A percentile compares a stretch with the other conserved stretches of the same genome.
Evolutionary conservation across 257 asterid species (phyloP).

Genomic region (Craterostigma plantagineum): DNA sequence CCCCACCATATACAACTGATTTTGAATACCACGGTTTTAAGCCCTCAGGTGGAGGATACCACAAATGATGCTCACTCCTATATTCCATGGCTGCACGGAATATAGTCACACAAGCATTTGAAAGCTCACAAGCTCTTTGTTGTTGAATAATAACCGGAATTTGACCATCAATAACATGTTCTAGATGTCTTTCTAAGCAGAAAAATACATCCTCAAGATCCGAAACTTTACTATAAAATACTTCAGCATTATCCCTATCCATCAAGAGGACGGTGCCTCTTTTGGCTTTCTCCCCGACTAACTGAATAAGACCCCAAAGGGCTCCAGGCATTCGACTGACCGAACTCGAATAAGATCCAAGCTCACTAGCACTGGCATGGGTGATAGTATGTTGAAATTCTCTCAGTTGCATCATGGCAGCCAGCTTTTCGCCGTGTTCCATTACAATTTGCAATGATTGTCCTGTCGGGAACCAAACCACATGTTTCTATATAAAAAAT

Average conservation of each 20-base stretch:
- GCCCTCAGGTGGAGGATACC: slow-evolving; percentile 87
- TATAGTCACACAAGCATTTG: slow-evolving; percentile 61
- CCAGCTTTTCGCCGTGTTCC: slow-evolving; percentile 95
- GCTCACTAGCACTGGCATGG: slow-evolving; percentile 38
- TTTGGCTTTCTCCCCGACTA: slow-evolving; percentile 86
- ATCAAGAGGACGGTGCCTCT: slow-evolving; percentile 77
- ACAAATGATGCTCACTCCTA: slow-evolving; percentile 55
- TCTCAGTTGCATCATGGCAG: slow-evolving; percentile 69
- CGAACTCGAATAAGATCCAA: slow-evolving; percentile 33
- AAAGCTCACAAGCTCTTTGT: slow-evolving; percentile 72
- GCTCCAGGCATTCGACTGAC: slow-evolving; percentile 53
- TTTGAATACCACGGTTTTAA: slow-evolving; percentile 82
- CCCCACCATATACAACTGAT: slow-evolving; percentile 48
- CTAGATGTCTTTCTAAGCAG: slow-evolving; percentile 68
- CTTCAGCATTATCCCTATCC: slow-evolving; percentile 98
- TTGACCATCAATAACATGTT: slow-evolving; percentile 30
- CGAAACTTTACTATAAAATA: slow-evolving; percentile 84
- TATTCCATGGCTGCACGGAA: slow-evolving; percentile 48
- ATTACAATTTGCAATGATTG: slow-evolving; percentile 62
- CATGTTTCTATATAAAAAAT: background rate
- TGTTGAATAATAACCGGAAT: slow-evolving; percentile 40
- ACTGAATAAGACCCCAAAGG: slow-evolving; percentile 92
- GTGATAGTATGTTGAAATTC: slow-evolving; percentile 51
- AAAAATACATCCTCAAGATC: slow-evolving; percentile 70
- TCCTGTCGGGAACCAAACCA: slow-evolving; percentile 25